Evolutionary conservation across 345 rosid genomes (phyloP), one percentile per base, ranked within the genome.

Genomic region (Sonneratia alba): DNA sequence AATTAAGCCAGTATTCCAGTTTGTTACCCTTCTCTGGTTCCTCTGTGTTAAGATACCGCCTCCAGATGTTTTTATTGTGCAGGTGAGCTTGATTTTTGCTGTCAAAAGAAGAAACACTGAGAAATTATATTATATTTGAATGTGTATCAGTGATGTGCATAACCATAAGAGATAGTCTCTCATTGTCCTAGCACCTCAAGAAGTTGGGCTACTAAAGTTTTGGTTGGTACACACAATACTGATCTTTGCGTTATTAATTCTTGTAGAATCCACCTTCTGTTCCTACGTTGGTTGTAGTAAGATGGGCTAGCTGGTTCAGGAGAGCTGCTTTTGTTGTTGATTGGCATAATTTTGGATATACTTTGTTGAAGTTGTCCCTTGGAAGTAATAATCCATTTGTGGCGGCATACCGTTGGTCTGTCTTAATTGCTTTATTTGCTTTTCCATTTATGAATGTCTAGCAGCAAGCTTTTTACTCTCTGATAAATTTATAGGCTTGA

Each of bases 331-430:
- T 89, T 81, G 70, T 95, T 62, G 81, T 95, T 16, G 99, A 95
- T 81, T 95, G 99, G 99, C 99, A 95, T 78, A 95, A 95, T 71
- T 95, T 90, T 85, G 99, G 99, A 76, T 95, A 90, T 72, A 92
- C 99, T 1, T 80, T 95, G 80, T 81, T 95, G 78, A 88, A 89
- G n/a, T 79, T 95, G 77, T 92, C 97, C 14, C 77, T 95, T 38
- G 98, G 99, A 77, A 88, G 97, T 76, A 90, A 80, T 79, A 90
- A 87, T 81, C 71, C 69, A 53, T 81, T 95, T 73, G 97, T 92
- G 72, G 82, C 96, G 62, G 81, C 90, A 72, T 95, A 95, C 74
- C 94, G 73, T 53, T 95, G 99, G 97, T 92, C 84, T 42, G 63
- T 61, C 53, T 67, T 73, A 27, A 66, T 73, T 81, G 36, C 73